A percentile compares a stretch with the other conserved stretches of the same genome.
phyloP scores from a whole-genome alignment of 805 yeast genomes.

The Monosporozyma siamensis region DNA sequence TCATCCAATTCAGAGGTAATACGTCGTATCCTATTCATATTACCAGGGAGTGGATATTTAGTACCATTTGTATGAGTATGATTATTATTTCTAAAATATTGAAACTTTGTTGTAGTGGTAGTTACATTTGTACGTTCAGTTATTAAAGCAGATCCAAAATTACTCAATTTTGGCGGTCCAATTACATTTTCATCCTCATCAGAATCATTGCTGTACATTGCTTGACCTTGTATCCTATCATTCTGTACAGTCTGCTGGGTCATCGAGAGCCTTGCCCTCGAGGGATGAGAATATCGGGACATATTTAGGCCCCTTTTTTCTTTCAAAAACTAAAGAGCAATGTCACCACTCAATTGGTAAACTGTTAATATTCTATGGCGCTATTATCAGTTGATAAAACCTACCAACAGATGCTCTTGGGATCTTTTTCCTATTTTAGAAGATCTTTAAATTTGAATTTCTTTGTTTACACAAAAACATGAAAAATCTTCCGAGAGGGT shows the following conservation, averaged over 20 bases:
- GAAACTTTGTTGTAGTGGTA: constrained; percentile 3
- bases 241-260: background rate
- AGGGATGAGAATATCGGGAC: constrained; percentile 10
- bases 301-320: background rate
- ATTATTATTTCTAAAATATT: constrained; percentile 1
- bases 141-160: constrained; percentile 27
- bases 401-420: no score
- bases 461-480: background rate
- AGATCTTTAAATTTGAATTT: background rate
- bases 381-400: no score
- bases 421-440: no score
- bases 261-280: constrained; percentile 4
- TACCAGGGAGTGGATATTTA: no score
- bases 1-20: background rate
- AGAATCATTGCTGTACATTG: constrained; percentile 6
- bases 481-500: no score
- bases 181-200: constrained; percentile 19
- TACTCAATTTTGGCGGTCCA: constrained; percentile 25
- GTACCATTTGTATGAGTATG: constrained; percentile 1
- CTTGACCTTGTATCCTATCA: background rate
- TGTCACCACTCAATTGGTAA: no score
- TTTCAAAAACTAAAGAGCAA: no score
- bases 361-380: no score
- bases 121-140: constrained; percentile 6
- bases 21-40: background rate